Percentiles rank a stretch among this genome's conserved stretches.
Evolutionary conservation across 495 filamentous ascomycete genomes (phyloP).

Genomic region (Neurospora sublineolata): DNA sequence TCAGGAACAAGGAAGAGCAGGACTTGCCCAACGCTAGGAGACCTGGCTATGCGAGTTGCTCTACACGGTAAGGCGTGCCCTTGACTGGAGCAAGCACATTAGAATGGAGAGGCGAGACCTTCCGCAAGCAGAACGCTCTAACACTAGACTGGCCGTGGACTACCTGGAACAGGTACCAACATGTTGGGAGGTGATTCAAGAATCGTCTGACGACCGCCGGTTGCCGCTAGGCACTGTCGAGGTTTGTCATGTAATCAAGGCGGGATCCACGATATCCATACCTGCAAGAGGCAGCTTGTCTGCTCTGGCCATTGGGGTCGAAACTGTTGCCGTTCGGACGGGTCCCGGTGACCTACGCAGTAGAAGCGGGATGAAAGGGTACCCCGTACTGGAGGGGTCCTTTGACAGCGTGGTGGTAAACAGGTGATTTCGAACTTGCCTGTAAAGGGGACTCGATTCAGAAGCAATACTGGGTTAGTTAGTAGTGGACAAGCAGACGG

Average conservation of each 20-base stretch:
- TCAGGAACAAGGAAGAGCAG: slow-evolving; percentile 16
- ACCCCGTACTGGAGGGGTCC: slow-evolving; percentile 8
- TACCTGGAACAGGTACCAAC: background rate
- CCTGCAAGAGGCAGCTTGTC: background rate
- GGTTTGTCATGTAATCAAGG: slow-evolving; percentile 20
- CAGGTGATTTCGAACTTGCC: slow-evolving; percentile 2
- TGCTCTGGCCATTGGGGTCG: background rate
- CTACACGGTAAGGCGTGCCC: slow-evolving; percentile 16
- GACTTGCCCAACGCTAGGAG: slow-evolving; percentile 14
- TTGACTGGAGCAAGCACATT: slow-evolving; percentile 13
- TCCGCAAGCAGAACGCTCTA: slow-evolving; percentile 22
- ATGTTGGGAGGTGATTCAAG: background rate
- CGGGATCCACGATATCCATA: background rate
- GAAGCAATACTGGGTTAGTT: slow-evolving; percentile 6
- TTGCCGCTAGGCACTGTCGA: slow-evolving; percentile 6
- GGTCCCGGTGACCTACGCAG: background rate
- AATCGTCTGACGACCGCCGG: slow-evolving; percentile 13
- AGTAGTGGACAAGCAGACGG: slow-evolving; percentile 10
- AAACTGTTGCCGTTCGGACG: background rate
- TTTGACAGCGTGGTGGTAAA: slow-evolving; percentile 13
- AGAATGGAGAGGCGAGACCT: slow-evolving; percentile 22
- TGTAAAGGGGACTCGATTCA: slow-evolving; percentile 6
- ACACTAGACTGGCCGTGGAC: slow-evolving; percentile 17
- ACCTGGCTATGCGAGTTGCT: slow-evolving; percentile 15
- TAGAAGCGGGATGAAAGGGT: background rate